These are phyloP conservation scores for Penicillium sp. DNA, from an alignment of 2,329 filamentous ascomycete genomes.

Conservation along the genomic window DNA sequence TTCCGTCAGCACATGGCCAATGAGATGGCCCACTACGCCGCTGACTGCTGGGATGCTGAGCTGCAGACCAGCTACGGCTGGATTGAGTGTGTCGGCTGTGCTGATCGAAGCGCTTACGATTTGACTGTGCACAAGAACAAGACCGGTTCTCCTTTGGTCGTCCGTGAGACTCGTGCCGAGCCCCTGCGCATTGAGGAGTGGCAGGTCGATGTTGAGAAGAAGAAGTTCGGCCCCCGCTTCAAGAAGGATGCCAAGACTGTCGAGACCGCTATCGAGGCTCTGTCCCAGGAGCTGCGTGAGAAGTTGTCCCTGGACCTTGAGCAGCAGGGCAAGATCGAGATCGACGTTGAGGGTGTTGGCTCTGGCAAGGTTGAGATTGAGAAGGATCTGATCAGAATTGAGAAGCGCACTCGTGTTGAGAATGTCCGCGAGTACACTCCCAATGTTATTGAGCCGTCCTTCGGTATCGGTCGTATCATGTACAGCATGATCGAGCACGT, in stretches of 20 bases:
- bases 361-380: conserved; percentile 78
- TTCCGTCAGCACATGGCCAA: conserved; percentile 97
- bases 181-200: conserved; percentile 85
- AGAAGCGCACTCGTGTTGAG: conserved; percentile 81
- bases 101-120: conserved; percentile 94
- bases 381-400: conserved; percentile 80
- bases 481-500: conserved; percentile 93
- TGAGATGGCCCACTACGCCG: conserved; percentile 91
- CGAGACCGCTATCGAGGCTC: conserved; percentile 75
- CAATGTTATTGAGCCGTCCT: conserved; percentile 96
- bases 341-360: conserved; percentile 72
- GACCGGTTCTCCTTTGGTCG: conserved; percentile 84
- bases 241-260: conserved; percentile 92
- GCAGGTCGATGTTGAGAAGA: conserved; percentile 87
- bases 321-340: conserved; percentile 73
- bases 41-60: conserved; percentile 98
- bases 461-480: conserved; percentile 93
- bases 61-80: conserved; percentile 90
- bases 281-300: conserved; percentile 81
- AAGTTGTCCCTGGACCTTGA: conserved; percentile 76
- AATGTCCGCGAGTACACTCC: conserved; percentile 90
- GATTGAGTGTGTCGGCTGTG: conserved; percentile 98
- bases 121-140: conserved; percentile 90
- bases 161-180: conserved; percentile 79
- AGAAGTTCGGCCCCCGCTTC: conserved; percentile 93